These are phyloP conservation scores for Hypholoma sublateritium DNA, from an alignment of 768 basidiomycete species.

Conservation along the genomic window DNA sequence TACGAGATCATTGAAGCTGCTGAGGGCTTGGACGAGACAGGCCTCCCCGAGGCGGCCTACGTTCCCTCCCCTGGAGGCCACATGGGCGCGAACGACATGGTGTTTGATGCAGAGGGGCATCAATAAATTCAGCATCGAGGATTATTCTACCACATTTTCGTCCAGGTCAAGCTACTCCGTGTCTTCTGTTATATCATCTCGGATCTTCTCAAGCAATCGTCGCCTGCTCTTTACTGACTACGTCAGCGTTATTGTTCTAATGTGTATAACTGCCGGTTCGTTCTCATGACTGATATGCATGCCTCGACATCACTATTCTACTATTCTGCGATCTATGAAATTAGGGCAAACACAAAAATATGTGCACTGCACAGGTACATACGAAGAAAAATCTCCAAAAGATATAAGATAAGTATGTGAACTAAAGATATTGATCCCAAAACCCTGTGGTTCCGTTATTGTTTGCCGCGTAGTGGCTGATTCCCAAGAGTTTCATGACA, in stretches of 20 bases:
- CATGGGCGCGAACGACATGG: slow-evolving; percentile 50
- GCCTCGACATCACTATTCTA: background rate
- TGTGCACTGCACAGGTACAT: background rate
- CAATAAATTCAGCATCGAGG: slow-evolving; percentile 12
- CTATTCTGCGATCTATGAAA: background rate
- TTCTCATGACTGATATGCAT: background rate
- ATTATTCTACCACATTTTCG: background rate
- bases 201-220: background rate
- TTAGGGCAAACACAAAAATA: background rate
- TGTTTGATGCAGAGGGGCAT: slow-evolving; percentile 75
- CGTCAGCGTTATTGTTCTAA: background rate
- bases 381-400: background rate
- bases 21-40: slow-evolving; percentile 86
- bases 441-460: slow-evolving; percentile 82
- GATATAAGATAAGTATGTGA: background rate
- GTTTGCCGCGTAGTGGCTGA: slow-evolving; percentile 50
- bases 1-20: slow-evolving; percentile 98
- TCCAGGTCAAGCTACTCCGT: background rate
- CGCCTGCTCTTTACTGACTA: background rate
- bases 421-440: slow-evolving; percentile 76
- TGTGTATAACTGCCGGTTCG: background rate
- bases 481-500: slow-evolving; percentile 70
- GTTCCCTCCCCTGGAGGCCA: slow-evolving; percentile 73
- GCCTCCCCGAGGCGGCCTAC: slow-evolving; percentile 77
- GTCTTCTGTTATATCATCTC: background rate